phyloP scores from a whole-genome alignment of 495 filamentous ascomycete species.

The Neurospora sp. region DNA sequence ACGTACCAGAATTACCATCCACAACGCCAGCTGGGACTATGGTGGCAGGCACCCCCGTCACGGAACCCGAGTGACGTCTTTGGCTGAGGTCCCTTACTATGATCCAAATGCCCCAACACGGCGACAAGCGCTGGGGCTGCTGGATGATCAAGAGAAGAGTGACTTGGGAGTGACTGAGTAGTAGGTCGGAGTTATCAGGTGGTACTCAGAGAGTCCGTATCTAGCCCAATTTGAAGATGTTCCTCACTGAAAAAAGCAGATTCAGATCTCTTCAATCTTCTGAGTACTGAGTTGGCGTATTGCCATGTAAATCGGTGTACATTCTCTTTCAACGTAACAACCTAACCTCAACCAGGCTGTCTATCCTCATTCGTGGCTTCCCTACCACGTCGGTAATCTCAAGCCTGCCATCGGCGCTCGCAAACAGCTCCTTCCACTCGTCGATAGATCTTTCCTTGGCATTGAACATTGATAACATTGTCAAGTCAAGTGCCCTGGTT shows the following conservation, averaged over 20 bases:
- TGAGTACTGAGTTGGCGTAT: not conserved
- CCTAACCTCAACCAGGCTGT: constrained; percentile 5
- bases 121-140: constrained; percentile 46
- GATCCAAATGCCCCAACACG: constrained; percentile 47
- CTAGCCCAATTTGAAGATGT: not conserved
- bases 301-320: not conserved
- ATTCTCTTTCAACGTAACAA: not conserved
- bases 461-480: constrained; percentile 12
- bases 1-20: constrained; percentile 48
- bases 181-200: not conserved
- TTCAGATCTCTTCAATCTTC: not conserved
- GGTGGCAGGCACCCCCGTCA: constrained; percentile 52
- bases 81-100: constrained; percentile 60
- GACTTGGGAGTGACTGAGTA: constrained; percentile 5
- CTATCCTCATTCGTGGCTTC: constrained; percentile 6
- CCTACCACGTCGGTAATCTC: constrained; percentile 4
- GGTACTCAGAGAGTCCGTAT: not conserved
- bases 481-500: constrained; percentile 10
- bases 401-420: constrained; percentile 6
- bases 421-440: constrained; percentile 10
- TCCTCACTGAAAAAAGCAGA: not conserved
- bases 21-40: constrained; percentile 61
- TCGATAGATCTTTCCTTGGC: constrained; percentile 5
- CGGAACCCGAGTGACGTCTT: constrained; percentile 50
- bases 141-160: constrained; percentile 28